phyloP scores from a whole-genome alignment of 768 basidiomycete species.

The Lactarius akahatsu region DNA sequence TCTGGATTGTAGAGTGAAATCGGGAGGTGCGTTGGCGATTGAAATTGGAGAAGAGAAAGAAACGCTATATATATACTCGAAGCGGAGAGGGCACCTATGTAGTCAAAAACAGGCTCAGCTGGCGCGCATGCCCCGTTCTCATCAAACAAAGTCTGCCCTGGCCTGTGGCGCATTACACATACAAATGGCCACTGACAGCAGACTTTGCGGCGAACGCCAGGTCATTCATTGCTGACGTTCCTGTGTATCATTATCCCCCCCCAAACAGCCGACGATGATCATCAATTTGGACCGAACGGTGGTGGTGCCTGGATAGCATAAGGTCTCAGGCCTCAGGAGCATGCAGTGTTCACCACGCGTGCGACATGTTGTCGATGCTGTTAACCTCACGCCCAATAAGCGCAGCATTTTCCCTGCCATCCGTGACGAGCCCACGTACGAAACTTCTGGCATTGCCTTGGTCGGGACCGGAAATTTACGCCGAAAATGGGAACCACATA shows the following conservation, averaged over 20 bases:
- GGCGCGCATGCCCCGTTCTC: not conserved
- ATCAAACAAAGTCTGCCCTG: slow-evolving; percentile 13
- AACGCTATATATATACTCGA: not conserved
- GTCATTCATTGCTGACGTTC: slow-evolving; percentile 4
- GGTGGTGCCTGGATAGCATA: not conserved
- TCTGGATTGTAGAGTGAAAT: not conserved
- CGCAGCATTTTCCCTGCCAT: not conserved
- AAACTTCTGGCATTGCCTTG: not conserved
- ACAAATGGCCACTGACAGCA: not conserved
- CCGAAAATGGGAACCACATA: not conserved
- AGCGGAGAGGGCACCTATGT: slow-evolving; percentile 1
- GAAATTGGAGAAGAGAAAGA: not conserved
- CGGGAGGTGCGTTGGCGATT: not conserved
- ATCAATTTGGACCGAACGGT: not conserved
- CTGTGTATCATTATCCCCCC: slow-evolving; percentile 7
- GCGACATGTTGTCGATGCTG: not conserved
- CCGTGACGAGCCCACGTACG: not conserved
- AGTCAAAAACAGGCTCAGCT: not conserved
- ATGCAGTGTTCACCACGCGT: not conserved
- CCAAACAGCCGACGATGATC: not conserved
- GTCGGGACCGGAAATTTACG: not conserved
- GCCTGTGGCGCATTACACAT: not conserved
- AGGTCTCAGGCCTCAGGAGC: not conserved
- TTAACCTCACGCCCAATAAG: slow-evolving; percentile 1
- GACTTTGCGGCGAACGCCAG: slow-evolving; percentile 4